A percentile compares a stretch with the other conserved stretches of the same genome.
phyloP scores from a whole-genome alignment of 306 rosid species.

The Vachellia collinsii region DNA sequence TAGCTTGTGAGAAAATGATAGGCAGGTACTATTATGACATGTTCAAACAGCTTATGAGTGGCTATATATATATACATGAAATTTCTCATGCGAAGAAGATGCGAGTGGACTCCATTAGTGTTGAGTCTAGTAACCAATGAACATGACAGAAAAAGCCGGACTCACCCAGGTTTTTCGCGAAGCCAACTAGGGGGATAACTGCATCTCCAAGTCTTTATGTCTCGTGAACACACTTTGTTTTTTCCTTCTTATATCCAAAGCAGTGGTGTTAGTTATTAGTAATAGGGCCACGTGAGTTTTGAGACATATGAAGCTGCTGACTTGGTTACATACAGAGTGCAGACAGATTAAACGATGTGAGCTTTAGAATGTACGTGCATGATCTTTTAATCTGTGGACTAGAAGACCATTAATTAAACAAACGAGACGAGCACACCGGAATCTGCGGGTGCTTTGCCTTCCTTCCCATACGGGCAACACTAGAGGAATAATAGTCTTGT shows the following conservation, averaged over 20 bases:
- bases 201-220: neutral
- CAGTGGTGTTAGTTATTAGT: neutral
- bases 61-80: neutral
- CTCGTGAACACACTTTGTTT: neutral
- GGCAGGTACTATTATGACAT: neutral
- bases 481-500: neutral
- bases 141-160: neutral
- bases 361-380: neutral
- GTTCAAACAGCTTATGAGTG: neutral
- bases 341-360: neutral
- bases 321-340: neutral
- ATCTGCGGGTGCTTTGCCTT: neutral
- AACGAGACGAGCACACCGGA: neutral
- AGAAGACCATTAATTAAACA: neutral
- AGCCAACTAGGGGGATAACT: slow-evolving; percentile 7
- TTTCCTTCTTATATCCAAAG: neutral
- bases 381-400: neutral
- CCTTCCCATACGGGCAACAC: neutral
- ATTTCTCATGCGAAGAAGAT: slow-evolving; percentile 2
- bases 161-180: slow-evolving; percentile 30
- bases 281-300: neutral
- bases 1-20: neutral
- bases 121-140: neutral
- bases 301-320: neutral
- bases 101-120: slow-evolving; percentile 25